Evolutionary conservation across 352 stramenopile species (phyloP).

Genomic region (Globisporangium sylvaticum): DNA sequence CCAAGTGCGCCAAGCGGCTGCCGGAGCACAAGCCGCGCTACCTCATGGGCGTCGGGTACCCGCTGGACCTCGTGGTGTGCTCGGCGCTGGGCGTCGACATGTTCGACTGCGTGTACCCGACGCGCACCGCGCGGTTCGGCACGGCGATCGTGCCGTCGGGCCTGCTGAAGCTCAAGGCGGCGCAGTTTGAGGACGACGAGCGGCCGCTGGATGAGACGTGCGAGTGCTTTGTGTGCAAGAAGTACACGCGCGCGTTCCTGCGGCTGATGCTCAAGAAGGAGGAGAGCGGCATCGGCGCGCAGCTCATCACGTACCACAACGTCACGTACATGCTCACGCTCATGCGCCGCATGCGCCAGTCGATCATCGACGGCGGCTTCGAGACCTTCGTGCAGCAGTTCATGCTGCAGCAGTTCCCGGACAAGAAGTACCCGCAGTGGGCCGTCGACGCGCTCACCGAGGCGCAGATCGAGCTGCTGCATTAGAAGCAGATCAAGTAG

Average conservation of each 20-base stretch:
- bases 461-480: conserved; percentile 44
- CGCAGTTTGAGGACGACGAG: conserved; percentile 50
- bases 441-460: conserved; percentile 61
- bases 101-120: conserved; percentile 98
- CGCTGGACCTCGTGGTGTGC: conserved; percentile 96
- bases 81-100: conserved; percentile 96
- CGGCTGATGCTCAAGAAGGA: conserved; percentile 71
- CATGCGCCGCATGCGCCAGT: conserved; percentile 64
- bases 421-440: conserved; percentile 56
- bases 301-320: conserved; percentile 82
- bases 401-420: conserved; percentile 69
- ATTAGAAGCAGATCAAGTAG: conserved; percentile 6
- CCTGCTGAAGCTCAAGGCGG: conserved; percentile 65
- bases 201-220: conserved; percentile 68
- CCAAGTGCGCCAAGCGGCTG: conserved; percentile 65
- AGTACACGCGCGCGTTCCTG: conserved; percentile 71
- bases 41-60: conserved; percentile 98
- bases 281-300: conserved; percentile 54
- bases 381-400: conserved; percentile 73
- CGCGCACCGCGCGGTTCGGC: conserved; percentile 93
- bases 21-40: conserved; percentile 94
- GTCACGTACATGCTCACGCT: conserved; percentile 83
- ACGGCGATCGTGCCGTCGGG: conserved; percentile 85
- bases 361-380: conserved; percentile 71
- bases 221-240: conserved; percentile 66